Evolutionary conservation across 306 rosid genomes (phyloP), one percentile per base, ranked within the genome.

Genomic region (Pterocarpus macrocarpus): DNA sequence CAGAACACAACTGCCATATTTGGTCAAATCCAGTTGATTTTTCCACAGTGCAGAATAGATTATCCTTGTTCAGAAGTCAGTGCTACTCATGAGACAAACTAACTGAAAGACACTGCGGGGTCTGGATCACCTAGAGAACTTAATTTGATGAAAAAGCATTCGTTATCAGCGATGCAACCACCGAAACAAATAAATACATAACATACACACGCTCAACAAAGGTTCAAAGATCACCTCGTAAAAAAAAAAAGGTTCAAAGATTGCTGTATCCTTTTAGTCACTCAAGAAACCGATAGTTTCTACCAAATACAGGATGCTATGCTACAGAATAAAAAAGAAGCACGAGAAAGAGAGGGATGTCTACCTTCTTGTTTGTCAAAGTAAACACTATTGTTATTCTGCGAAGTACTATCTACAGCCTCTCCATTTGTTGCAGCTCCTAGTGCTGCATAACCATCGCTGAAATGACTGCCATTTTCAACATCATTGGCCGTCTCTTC

Each of bases 351-450:
- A n/a, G 7, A 32, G 1, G 14, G 28, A 3, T 14, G 16, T 63
- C 28, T 22, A 85, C 88, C 85, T 85, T 70, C 38, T 57, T 65
- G 76, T 63, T 81, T 8, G 28, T 76, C 82, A 35, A 76, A 75
- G 59, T 71, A 69, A 70, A 77, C 72, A 73, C 70, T 64, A 56
- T 30, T 70, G 64, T 15, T n/a, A 73, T 73, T n/a, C 44, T 65
- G 66, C 4, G 72, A 73, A 4, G 35, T 17, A 71, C 4, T 78
- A n/a, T 28, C 17, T 65, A 45, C 5, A 64, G 47, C 47, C 66
- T 75, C 77, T 69, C 65, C 79, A 66, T 55, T 64, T 15, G 47
- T 47, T 47, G 52, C 50, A 58, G 47, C 80, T 70, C 32, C 86
- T 3, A 15, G 16, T 17, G 58, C 8, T 35, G 45, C 77, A 53